Evolutionary conservation across 306 rosid genomes (phyloP).

Genomic region (Cucurbita pepo): DNA sequence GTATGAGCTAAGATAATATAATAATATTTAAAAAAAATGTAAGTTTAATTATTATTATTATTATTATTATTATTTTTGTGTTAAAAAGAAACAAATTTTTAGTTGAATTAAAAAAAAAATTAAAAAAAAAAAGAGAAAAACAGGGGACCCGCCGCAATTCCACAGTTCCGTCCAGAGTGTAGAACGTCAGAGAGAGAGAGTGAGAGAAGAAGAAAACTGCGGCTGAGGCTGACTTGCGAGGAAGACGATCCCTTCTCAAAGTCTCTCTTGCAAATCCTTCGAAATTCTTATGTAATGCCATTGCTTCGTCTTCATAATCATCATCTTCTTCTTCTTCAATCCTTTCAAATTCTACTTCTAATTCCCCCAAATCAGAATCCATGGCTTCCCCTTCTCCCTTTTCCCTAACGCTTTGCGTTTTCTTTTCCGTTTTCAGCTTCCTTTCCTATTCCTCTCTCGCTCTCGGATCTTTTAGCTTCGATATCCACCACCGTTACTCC

Average conservation of each 20-base stretch:
- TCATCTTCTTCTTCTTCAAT: neutral
- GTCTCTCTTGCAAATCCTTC: neutral
- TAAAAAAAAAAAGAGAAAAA: too few relatives aligned
- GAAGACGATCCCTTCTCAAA: neutral
- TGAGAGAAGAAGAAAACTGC: neutral
- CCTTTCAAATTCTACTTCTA: neutral
- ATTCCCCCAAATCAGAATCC: neutral
- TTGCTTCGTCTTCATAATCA: neutral
- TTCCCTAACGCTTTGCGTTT: neutral
- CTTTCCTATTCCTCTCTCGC: conserved; percentile 7
- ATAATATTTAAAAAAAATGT: too few relatives aligned
- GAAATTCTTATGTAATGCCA: neutral
- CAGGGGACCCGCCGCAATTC: neutral
- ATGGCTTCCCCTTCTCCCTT: neutral
- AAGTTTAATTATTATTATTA: too few relatives aligned
- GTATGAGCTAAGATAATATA: too few relatives aligned
- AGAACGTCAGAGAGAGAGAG: neutral
- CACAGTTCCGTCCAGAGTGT: neutral
- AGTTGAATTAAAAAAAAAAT: too few relatives aligned
- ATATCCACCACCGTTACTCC: conserved; percentile 56
- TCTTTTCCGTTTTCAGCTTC: neutral
- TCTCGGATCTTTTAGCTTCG: conserved; percentile 31
- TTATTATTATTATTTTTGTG: too few relatives aligned
- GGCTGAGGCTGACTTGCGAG: neutral
- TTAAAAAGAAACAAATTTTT: too few relatives aligned